Conservation (phyloP, 2,329 filamentous ascomycete genomes). For the Cladosporium phlei region DNA sequence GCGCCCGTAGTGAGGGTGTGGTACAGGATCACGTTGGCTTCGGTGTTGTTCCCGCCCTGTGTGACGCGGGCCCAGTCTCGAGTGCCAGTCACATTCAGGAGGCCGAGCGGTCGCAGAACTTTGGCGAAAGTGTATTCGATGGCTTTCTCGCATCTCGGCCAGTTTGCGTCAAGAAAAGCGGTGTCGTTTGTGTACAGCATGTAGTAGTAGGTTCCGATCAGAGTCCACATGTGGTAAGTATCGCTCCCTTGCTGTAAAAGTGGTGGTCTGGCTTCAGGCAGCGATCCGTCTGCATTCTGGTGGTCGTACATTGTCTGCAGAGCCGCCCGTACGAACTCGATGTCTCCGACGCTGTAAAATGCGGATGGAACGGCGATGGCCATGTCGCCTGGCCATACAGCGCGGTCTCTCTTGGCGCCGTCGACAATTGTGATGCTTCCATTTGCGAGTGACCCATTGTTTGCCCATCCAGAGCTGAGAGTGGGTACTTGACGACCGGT, state of each 20-base stretch:
- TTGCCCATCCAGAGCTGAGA: conserved; percentile 37
- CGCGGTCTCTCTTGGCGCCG: conserved; percentile 55
- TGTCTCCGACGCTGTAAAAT: conserved; percentile 46
- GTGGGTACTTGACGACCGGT: conserved; percentile 34
- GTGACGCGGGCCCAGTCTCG: conserved; percentile 47
- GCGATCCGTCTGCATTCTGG: conserved; percentile 35
- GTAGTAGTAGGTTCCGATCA: conserved; percentile 44
- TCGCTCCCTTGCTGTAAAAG: conserved; percentile 30
- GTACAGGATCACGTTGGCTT: conserved; percentile 45
- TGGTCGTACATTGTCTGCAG: conserved; percentile 45
- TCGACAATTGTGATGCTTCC: conserved; percentile 41
- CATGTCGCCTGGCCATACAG: conserved; percentile 61
- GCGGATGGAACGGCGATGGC: conserved; percentile 46
- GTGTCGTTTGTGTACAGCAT: conserved; percentile 37
- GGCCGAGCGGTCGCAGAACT: conserved; percentile 38
- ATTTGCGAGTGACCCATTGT: conserved; percentile 39
- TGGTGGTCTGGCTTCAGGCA: conserved; percentile 39
- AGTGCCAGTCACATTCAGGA: conserved; percentile 45
- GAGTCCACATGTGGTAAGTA: conserved; percentile 53
- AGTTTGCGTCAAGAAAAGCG: conserved; percentile 38
- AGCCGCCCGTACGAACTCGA: conserved; percentile 46
- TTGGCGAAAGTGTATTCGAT: conserved; percentile 40
- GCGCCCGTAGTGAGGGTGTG: conserved; percentile 50
- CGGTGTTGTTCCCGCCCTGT: conserved; percentile 49
- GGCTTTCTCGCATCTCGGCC: conserved; percentile 42